Percentiles rank a stretch among this genome's conserved stretches.
These are phyloP conservation scores for Jacaranda copaia DNA, from an alignment of 257 asterid genomes.

Conservation along the genomic window DNA sequence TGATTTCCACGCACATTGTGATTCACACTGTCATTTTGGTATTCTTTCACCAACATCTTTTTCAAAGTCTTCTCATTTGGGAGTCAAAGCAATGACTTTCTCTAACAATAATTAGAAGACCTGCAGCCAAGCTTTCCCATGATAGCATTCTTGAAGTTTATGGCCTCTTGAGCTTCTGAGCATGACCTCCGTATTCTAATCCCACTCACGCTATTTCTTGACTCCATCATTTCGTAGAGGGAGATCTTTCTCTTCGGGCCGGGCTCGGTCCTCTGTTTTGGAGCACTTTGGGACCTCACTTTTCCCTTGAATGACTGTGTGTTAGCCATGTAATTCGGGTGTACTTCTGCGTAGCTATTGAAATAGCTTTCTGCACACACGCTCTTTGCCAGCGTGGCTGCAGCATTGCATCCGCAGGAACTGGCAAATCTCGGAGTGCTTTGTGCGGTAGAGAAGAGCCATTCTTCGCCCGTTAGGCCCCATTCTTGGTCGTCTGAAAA, in stretches of 20 bases:
- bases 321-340: constrained; percentile 68
- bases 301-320: constrained; percentile 67
- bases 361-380: constrained; percentile 37
- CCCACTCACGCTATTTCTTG: constrained; percentile 62
- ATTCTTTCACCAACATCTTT: not conserved
- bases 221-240: constrained; percentile 24
- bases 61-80: not conserved
- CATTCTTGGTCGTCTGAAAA: constrained; percentile 36
- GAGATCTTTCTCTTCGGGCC: constrained; percentile 43
- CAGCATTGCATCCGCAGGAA: constrained; percentile 28
- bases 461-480: constrained; percentile 13
- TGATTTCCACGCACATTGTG: not conserved
- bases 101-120: constrained; percentile 41
- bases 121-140: constrained; percentile 48
- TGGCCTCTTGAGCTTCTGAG: constrained; percentile 52
- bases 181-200: constrained; percentile 55
- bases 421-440: constrained; percentile 62
- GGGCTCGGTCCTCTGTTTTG: constrained; percentile 60
- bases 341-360: constrained; percentile 1
- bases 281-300: constrained; percentile 74
- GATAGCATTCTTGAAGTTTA: constrained; percentile 59
- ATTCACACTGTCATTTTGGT: not conserved
- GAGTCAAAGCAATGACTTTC: not conserved
- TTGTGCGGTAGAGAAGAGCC: constrained; percentile 49
- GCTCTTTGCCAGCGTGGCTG: constrained; percentile 47